These are phyloP conservation scores for Talaromyces borbonicus DNA, from an alignment of 495 filamentous ascomycete species.

Conservation along the genomic window DNA sequence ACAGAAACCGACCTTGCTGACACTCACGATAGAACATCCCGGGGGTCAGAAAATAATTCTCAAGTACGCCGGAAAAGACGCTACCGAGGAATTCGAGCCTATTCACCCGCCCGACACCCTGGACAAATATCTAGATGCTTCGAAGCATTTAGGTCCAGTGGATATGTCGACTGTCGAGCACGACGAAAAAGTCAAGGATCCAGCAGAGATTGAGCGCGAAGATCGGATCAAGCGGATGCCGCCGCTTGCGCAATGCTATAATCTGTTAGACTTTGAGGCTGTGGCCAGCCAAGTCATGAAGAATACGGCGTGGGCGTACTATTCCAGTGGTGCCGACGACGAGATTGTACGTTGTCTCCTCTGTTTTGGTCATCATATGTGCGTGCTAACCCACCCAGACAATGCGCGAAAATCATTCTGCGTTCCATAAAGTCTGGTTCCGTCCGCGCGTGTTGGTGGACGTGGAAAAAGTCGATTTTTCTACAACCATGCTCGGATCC, in stretches of 20 bases:
- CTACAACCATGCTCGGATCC: constrained; percentile 84
- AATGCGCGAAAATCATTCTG: constrained; percentile 90
- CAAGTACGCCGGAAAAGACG: constrained; percentile 77
- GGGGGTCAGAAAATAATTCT: constrained; percentile 75
- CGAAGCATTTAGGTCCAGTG: constrained; percentile 83
- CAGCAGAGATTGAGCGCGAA: constrained; percentile 67
- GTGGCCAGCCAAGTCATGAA: constrained; percentile 86
- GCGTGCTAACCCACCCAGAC: constrained; percentile 46
- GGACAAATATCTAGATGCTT: constrained; percentile 66
- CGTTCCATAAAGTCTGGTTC: constrained; percentile 98
- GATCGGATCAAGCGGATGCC: constrained; percentile 72
- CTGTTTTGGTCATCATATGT: background rate
- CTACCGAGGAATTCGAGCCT: constrained; percentile 84
- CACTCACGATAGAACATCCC: constrained; percentile 53
- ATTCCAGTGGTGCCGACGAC: constrained; percentile 91
- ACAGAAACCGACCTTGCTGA: background rate
- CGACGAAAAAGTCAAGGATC: constrained; percentile 59
- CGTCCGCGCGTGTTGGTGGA: constrained; percentile 76
- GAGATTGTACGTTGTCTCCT: constrained; percentile 64
- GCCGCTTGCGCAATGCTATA: constrained; percentile 80
- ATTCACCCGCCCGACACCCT: constrained; percentile 81
- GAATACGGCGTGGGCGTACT: constrained; percentile 92
- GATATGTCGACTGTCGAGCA: constrained; percentile 78
- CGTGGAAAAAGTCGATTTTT: constrained; percentile 75
- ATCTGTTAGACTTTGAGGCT: constrained; percentile 88